Evolutionary conservation across 371 early-diverging fungal species (phyloP).

Genomic region (Actinomortierella wolfii): DNA sequence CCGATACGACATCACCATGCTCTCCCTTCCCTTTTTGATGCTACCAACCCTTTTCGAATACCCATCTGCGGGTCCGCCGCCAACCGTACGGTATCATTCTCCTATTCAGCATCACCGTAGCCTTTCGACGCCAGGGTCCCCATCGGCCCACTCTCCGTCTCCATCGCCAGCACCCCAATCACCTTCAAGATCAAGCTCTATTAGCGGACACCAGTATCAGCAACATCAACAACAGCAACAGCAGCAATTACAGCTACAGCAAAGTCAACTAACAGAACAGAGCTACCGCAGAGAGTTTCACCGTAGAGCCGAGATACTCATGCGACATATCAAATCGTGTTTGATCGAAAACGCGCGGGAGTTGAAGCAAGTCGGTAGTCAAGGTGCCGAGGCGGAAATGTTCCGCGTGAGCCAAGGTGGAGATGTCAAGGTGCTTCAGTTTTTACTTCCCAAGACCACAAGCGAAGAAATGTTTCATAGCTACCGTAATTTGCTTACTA

Average conservation of each 20-base stretch:
- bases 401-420: slow-evolving; percentile 42
- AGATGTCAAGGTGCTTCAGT: slow-evolving; percentile 41
- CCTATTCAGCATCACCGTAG: too few species aligned
- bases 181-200: background rate
- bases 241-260: slow-evolving; percentile 6
- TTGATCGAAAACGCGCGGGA: slow-evolving; percentile 40
- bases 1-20: slow-evolving; percentile 68
- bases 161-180: background rate
- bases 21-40: slow-evolving; percentile 71
- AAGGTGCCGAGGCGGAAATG: slow-evolving; percentile 41
- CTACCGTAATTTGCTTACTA: slow-evolving; percentile 17
- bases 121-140: background rate
- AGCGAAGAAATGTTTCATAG: slow-evolving; percentile 40
- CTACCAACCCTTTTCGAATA: slow-evolving; percentile 60
- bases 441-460: slow-evolving; percentile 31
- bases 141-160: slow-evolving; percentile 6
- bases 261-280: slow-evolving; percentile 24
- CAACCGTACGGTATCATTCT: too few species aligned
- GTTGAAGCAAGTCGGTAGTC: slow-evolving; percentile 41
- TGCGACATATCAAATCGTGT: slow-evolving; percentile 33
- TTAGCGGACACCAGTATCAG: background rate
- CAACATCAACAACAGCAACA: slow-evolving; percentile 6
- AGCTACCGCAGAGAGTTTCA: slow-evolving; percentile 22
- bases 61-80: too few species aligned
- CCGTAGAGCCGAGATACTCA: slow-evolving; percentile 16